Conservation (phyloP, 2,329 filamentous ascomycete species). For the Grosmannia serpens region DNA sequence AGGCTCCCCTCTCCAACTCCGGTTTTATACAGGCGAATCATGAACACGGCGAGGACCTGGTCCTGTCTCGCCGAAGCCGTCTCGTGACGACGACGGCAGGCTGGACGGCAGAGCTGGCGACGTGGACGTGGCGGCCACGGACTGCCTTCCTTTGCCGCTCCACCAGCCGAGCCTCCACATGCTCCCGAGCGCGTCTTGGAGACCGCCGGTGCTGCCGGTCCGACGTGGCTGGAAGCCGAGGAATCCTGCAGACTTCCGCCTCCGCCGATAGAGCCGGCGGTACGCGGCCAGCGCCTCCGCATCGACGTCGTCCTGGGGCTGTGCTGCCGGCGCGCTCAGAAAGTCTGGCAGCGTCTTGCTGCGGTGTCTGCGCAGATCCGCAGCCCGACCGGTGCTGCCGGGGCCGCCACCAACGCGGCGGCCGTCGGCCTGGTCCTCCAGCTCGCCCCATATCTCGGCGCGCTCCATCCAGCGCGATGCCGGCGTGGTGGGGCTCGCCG, state of each 20-base stretch:
- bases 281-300: slow-evolving; percentile 13
- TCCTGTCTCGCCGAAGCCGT: neutral
- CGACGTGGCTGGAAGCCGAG: slow-evolving; percentile 24
- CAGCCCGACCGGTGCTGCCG: slow-evolving; percentile 15
- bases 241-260: slow-evolving; percentile 49
- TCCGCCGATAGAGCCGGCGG: slow-evolving; percentile 23
- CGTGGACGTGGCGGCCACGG: neutral
- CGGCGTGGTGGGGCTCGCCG: neutral
- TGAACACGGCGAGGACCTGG: neutral
- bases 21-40: slow-evolving; percentile 8
- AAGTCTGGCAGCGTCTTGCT: slow-evolving; percentile 34
- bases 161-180: slow-evolving; percentile 49
- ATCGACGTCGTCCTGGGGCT: slow-evolving; percentile 6
- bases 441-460: slow-evolving; percentile 77
- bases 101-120: neutral
- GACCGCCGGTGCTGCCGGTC: neutral
- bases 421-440: slow-evolving; percentile 58
- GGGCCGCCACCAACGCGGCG: slow-evolving; percentile 24
- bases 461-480: slow-evolving; percentile 47
- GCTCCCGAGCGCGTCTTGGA: slow-evolving; percentile 39
- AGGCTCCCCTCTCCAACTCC: neutral
- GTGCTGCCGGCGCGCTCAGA: slow-evolving; percentile 20
- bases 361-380: slow-evolving; percentile 25
- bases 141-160: slow-evolving; percentile 13
- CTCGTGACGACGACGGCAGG: neutral